Evolutionary conservation across 495 filamentous ascomycete genomes (phyloP).

Genomic region (Glutinoglossum americanum): DNA sequence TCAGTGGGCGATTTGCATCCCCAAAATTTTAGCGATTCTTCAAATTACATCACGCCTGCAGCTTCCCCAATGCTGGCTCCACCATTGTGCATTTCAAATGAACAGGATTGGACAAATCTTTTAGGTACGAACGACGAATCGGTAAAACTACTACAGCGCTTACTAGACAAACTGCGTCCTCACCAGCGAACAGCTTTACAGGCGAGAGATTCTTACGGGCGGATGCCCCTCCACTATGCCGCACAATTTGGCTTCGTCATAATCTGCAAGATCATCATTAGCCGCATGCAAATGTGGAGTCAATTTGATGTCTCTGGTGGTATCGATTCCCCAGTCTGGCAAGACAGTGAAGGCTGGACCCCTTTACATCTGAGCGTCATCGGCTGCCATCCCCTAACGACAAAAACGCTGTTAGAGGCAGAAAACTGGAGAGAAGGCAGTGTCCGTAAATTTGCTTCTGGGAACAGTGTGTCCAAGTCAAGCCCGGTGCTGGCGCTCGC

Average conservation of each 20-base stretch:
- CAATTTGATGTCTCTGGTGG: conserved; percentile 67
- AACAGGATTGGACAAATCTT: conserved; percentile 26
- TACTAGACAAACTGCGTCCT: conserved; percentile 48
- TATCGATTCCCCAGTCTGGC: conserved; percentile 70
- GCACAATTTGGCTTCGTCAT: conserved; percentile 83
- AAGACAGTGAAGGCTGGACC: conserved; percentile 79
- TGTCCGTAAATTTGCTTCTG: conserved; percentile 34
- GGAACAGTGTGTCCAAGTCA: conserved; percentile 57
- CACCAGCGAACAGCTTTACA: conserved; percentile 47
- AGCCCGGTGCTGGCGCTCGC: conserved; percentile 77
- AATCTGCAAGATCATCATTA: conserved; percentile 71
- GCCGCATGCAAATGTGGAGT: conserved; percentile 70
- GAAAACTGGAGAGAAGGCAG: conserved; percentile 46
- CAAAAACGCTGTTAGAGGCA: conserved; percentile 52
- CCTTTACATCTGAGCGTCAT: conserved; percentile 85
- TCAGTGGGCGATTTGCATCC: conserved; percentile 21
- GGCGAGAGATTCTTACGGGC: conserved; percentile 55
- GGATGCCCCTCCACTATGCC: conserved; percentile 82
- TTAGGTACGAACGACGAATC: conserved; percentile 50
- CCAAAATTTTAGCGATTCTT: conserved; percentile 29
- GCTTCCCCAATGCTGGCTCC: conserved; percentile 41
- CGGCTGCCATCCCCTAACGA: conserved; percentile 72
- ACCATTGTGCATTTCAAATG: conserved; percentile 30
- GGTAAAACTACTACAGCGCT: conserved; percentile 47
- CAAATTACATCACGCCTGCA: conserved; percentile 58